Conservation (phyloP, 768 basidiomycete species). For the Leccinum fibrillosum region DNA sequence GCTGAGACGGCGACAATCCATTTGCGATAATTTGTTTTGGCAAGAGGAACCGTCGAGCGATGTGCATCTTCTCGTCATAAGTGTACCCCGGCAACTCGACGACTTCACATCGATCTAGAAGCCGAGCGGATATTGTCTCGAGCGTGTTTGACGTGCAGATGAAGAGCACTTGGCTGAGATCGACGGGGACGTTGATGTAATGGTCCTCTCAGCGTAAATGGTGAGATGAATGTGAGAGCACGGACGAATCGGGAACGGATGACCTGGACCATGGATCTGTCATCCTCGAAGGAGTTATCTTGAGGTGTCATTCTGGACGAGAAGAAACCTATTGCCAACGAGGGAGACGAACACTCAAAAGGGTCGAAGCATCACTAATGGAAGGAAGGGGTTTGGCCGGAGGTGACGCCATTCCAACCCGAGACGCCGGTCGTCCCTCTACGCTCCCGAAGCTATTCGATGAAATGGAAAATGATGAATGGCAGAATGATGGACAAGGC, state of each 20-base stretch:
- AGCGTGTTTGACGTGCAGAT: slow-evolving; percentile 91
- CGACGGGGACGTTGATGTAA: slow-evolving; percentile 86
- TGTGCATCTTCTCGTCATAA: slow-evolving; percentile 88
- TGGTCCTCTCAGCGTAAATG: slow-evolving; percentile 57
- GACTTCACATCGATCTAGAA: slow-evolving; percentile 87
- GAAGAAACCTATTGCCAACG: no score
- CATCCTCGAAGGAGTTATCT: no score
- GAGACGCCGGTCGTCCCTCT: no score
- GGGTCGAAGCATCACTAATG: no score
- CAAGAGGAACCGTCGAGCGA: slow-evolving; percentile 81
- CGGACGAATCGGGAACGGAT: no score
- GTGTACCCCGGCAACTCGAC: slow-evolving; percentile 85
- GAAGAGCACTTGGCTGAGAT: slow-evolving; percentile 85
- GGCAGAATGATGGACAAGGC: slow-evolving; percentile 80
- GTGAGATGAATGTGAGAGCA: no score
- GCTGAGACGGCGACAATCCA: slow-evolving; percentile 58
- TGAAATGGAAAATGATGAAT: slow-evolving; percentile 57
- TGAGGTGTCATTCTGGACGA: no score
- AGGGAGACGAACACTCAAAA: no score
- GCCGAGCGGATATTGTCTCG: slow-evolving; percentile 83
- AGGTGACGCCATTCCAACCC: no score
- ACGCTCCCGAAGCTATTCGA: no score
- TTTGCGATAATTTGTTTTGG: slow-evolving; percentile 86
- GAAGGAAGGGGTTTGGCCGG: no score
- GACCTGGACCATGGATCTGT: no score